Conservation (phyloP, 176 grass and related monocot species). For the Oryza glaberrima region DNA sequence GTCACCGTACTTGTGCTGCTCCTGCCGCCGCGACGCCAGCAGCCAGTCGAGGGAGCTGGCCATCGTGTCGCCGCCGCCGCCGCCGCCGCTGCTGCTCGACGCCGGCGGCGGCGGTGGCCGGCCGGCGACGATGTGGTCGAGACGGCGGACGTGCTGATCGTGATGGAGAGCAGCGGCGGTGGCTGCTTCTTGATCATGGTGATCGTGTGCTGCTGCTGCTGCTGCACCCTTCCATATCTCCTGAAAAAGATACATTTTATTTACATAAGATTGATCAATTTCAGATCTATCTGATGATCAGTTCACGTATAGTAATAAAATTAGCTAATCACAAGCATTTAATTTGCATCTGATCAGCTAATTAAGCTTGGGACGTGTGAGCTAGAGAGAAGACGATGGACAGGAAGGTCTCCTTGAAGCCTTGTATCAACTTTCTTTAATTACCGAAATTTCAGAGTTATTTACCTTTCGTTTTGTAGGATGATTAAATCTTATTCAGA, state of each 20-base stretch:
- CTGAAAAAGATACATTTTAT: neutral
- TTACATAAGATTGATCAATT: neutral
- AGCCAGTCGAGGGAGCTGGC: slow-evolving; percentile 35
- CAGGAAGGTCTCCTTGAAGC: no score
- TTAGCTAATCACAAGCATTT: neutral
- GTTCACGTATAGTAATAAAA: neutral
- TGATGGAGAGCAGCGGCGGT: neutral
- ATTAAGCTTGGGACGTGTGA: no score
- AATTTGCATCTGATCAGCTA: neutral
- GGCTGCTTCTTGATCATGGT: neutral
- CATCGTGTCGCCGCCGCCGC: slow-evolving; percentile 22
- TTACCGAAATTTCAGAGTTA: no score
- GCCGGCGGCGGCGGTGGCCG: neutral
- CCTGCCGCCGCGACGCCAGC: neutral
- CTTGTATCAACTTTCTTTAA: no score
- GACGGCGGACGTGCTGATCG: neutral
- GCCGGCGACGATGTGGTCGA: neutral
- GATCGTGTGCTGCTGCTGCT: neutral
- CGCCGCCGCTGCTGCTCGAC: slow-evolving; percentile 27
- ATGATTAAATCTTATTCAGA: no score
- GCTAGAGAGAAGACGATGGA: no score
- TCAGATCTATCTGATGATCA: neutral
- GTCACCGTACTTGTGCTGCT: neutral
- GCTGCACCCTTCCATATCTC: neutral
- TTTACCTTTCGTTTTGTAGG: no score